Evolutionary conservation across 2,329 filamentous ascomycete genomes (phyloP).

Genomic region (Furcasterigmium sp.): DNA sequence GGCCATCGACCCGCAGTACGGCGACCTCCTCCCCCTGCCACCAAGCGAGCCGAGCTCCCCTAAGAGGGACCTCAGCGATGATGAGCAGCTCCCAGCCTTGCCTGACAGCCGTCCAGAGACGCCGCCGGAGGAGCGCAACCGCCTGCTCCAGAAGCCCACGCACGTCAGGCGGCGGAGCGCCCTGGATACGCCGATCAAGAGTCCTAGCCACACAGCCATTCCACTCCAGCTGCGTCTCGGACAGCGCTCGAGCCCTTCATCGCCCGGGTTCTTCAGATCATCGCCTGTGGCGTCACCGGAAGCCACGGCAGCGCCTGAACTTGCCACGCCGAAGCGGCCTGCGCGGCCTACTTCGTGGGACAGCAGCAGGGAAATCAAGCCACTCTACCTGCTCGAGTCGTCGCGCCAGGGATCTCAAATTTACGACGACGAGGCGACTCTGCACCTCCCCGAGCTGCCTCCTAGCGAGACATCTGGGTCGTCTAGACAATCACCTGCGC

Average conservation of each 20-base stretch:
- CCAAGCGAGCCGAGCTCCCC: conserved; percentile 53
- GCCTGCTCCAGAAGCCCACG: conserved; percentile 30
- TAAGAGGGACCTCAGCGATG: conserved; percentile 20
- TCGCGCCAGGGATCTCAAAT: conserved; percentile 30
- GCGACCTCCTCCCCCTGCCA: conserved; percentile 59
- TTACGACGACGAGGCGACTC: conserved; percentile 29
- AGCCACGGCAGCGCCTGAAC: conserved; percentile 24
- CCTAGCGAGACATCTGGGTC: conserved; percentile 31
- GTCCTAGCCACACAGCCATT: conserved; percentile 52
- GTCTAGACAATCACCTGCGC: conserved; percentile 26
- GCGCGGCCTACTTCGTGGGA: conserved; percentile 57
- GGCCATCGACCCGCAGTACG: conserved; percentile 61
- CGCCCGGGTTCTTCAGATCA: conserved; percentile 31
- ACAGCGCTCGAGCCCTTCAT: conserved; percentile 37
- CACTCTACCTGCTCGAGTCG: conserved; percentile 72
- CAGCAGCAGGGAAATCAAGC: conserved; percentile 66
- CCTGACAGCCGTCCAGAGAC: conserved; percentile 58
- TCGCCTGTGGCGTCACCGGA: conserved; percentile 30
- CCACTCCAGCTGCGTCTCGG: conserved; percentile 51
- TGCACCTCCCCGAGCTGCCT: conserved; percentile 45
- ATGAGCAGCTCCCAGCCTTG: conserved; percentile 42
- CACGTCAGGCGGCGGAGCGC: conserved; percentile 45
- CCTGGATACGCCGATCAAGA: conserved; percentile 40
- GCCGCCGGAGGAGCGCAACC: conserved; percentile 41
- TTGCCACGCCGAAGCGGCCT: conserved; percentile 27